Conservation (phyloP, 768 basidiomycete genomes). For the Collybia sordida region DNA sequence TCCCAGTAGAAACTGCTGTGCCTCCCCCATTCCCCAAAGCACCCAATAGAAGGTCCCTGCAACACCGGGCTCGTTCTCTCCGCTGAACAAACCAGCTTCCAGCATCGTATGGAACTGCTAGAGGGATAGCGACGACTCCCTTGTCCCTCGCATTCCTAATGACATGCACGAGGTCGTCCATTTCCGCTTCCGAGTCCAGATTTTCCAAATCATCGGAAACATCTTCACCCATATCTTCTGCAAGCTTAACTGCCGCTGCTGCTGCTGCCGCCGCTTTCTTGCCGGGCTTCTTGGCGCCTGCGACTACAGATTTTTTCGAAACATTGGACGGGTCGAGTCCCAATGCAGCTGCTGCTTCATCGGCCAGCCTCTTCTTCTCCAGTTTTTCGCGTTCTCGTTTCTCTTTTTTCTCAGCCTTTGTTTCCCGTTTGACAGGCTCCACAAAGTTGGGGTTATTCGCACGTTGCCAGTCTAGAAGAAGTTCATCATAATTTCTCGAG, state of each 20-base stretch:
- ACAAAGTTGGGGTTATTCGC: slow-evolving; percentile 86
- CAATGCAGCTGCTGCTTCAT: slow-evolving; percentile 65
- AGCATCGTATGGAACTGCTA: slow-evolving; percentile 73
- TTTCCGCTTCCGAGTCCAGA: slow-evolving; percentile 81
- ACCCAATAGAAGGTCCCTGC: slow-evolving; percentile 56
- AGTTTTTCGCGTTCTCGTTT: slow-evolving; percentile 78
- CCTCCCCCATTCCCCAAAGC: slow-evolving; percentile 46
- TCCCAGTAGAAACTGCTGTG: slow-evolving; percentile 27
- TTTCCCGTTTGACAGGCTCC: slow-evolving; percentile 83
- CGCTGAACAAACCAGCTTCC: slow-evolving; percentile 82
- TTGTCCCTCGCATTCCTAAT: slow-evolving; percentile 55
- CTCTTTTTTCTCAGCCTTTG: slow-evolving; percentile 86
- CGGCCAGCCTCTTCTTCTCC: slow-evolving; percentile 75
- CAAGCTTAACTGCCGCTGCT: slow-evolving; percentile 47
- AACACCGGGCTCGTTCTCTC: slow-evolving; percentile 61
- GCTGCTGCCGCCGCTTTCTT: slow-evolving; percentile 62
- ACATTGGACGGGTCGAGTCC: slow-evolving; percentile 49
- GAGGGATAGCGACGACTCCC: slow-evolving; percentile 60
- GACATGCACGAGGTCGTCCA: slow-evolving; percentile 69
- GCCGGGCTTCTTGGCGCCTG: slow-evolving; percentile 54
- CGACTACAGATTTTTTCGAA: slow-evolving; percentile 42
- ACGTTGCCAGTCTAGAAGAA: slow-evolving; percentile 90
- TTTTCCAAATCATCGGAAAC: slow-evolving; percentile 72
- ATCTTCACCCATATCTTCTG: slow-evolving; percentile 54
- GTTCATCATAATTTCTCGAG: slow-evolving; percentile 78